phyloP scores from a whole-genome alignment of 2,329 filamentous ascomycete genomes.

The Aspergillus sclerotialis region DNA sequence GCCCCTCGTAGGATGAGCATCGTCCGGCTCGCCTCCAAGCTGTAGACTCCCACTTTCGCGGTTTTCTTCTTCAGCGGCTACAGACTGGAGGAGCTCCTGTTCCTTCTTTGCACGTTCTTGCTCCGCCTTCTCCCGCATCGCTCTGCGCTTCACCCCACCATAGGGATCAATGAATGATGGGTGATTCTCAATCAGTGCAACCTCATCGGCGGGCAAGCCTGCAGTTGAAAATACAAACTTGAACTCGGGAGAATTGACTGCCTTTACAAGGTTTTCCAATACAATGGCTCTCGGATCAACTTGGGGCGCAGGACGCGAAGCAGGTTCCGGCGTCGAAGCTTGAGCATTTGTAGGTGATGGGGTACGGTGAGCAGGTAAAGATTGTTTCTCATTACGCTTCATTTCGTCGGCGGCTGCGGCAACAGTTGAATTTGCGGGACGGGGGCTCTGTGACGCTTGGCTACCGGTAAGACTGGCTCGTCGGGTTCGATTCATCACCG shows the following conservation, averaged over 20 bases:
- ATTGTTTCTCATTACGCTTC: slow-evolving; percentile 27
- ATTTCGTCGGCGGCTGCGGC: slow-evolving; percentile 28
- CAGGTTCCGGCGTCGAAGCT: slow-evolving; percentile 14
- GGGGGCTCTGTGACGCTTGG: slow-evolving; percentile 74
- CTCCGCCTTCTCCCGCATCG: slow-evolving; percentile 64
- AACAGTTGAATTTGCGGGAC: slow-evolving; percentile 45
- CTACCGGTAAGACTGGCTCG: slow-evolving; percentile 70
- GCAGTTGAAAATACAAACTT: slow-evolving; percentile 48
- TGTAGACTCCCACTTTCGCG: slow-evolving; percentile 80
- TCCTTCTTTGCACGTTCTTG: slow-evolving; percentile 52
- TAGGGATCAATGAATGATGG: slow-evolving; percentile 77
- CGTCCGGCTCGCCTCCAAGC: slow-evolving; percentile 87
- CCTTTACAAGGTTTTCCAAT: slow-evolving; percentile 38
- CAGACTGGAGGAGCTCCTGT: slow-evolving; percentile 46
- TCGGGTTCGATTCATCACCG: slow-evolving; percentile 61
- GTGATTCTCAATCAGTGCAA: slow-evolving; percentile 49
- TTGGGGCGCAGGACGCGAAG: slow-evolving; percentile 10
- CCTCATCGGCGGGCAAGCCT: slow-evolving; percentile 40
- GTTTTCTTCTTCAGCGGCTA: slow-evolving; percentile 60
- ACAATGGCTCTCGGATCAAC: slow-evolving; percentile 20
- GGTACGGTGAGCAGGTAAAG: slow-evolving; percentile 16
- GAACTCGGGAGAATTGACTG: slow-evolving; percentile 44
- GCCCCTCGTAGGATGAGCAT: slow-evolving; percentile 50
- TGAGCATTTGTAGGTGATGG: slow-evolving; percentile 16
- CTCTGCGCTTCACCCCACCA: slow-evolving; percentile 73